Evolutionary conservation across 78 protist species (phyloP), one percentile per base, ranked within the genome.

Genomic region (Dictyostelium firmibasis): DNA sequence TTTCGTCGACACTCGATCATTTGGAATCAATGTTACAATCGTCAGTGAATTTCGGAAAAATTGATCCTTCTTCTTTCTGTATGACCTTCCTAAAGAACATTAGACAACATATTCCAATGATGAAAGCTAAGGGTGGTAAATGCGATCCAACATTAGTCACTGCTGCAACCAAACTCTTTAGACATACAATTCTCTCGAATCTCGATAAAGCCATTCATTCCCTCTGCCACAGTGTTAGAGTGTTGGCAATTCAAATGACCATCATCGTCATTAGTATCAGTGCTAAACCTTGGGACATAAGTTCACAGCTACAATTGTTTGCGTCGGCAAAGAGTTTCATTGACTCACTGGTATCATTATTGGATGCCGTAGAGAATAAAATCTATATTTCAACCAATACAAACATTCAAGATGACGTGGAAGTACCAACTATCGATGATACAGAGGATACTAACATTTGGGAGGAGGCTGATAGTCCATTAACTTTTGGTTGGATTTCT

Each of bases 401-500:
- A 1, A 47, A 27, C 36, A 20, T 36, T 9, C 33, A 78, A n/a
- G 83, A 44, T 25, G 41, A 43, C 25, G 79, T 84, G 0, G 94
- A 69, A 23, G 60, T 62, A n/a, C 70, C 41, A 18, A n/a, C 57
- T 0, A 38, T 36, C 7, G 91, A 64, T 25, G 60, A 57, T 11
- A 77, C 70, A 10, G 94, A 89, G 33, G 94, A 89, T 72, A 38
- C 82, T 7, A 89, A 89, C 44, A 89, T 89, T 33, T 89, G 94
- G 94, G n/a, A 43, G 11, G 94, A 89, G 20, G 41, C 64, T 4
- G 85, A 89, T 67, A 29, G 60, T n/a, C 75, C 91, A 27, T 25
- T 41, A 3, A 89, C 67, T 18, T 69, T 89, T 27, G 94, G 82
- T 27, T 89, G 94, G 94, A 69, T 81, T n/a, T 69, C 82, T 23